phyloP scores from a whole-genome alignment of 768 basidiomycete species.

The Amanita rimosa region DNA sequence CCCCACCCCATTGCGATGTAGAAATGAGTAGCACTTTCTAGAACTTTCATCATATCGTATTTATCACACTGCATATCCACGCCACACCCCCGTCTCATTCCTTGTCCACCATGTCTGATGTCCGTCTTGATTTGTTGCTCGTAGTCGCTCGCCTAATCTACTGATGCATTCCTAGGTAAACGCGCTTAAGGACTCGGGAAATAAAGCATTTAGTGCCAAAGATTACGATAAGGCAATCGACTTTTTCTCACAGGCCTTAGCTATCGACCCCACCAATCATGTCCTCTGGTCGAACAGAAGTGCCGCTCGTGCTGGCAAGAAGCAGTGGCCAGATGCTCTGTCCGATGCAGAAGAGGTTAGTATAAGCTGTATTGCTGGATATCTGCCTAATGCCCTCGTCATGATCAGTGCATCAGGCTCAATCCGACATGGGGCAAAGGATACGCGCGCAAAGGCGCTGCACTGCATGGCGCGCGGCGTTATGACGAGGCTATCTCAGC shows the following conservation, averaged over 20 bases:
- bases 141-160: background rate
- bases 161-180: conserved; percentile 21
- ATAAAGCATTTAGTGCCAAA: conserved; percentile 92
- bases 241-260: conserved; percentile 74
- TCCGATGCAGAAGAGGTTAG: conserved; percentile 85
- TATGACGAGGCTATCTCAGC: conserved; percentile 79
- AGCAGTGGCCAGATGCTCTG: conserved; percentile 63
- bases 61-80: conserved; percentile 10
- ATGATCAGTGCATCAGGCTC: conserved; percentile 58
- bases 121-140: conserved; percentile 13
- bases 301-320: conserved; percentile 83
- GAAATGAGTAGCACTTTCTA: conserved; percentile 17
- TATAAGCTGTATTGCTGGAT: conserved; percentile 2
- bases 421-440: conserved; percentile 85
- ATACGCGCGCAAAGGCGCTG: conserved; percentile 86
- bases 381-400: background rate
- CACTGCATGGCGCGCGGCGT: conserved; percentile 70
- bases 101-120: conserved; percentile 26
- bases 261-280: conserved; percentile 71
- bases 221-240: conserved; percentile 85
- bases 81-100: background rate
- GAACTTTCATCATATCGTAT: conserved; percentile 10
- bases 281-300: conserved; percentile 91
- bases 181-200: conserved; percentile 83
- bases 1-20: conserved; percentile 13